Evolutionary conservation across 306 rosid species (phyloP).

Genomic region (Pterocarpus macrocarpus): DNA sequence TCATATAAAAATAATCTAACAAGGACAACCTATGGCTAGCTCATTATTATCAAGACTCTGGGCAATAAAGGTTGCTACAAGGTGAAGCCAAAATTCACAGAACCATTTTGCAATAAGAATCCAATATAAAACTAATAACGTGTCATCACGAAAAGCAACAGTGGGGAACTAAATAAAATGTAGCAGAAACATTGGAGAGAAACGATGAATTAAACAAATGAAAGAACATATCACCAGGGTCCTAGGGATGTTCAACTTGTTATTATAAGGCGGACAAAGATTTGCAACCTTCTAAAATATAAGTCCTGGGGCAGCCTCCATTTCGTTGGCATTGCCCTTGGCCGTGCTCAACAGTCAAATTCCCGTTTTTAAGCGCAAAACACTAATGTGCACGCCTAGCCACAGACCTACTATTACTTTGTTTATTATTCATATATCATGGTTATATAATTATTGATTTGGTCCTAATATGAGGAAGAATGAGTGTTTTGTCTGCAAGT

Average conservation of each 20-base stretch:
- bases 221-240: conserved; percentile 12
- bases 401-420: background rate
- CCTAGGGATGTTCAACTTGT: conserved; percentile 12
- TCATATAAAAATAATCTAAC: background rate
- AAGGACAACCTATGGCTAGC: background rate
- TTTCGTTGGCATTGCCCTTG: background rate
- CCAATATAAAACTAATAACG: background rate
- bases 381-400: background rate
- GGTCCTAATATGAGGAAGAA: background rate
- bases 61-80: background rate
- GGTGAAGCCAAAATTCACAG: background rate
- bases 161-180: background rate
- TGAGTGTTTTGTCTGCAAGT: background rate
- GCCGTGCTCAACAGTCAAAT: background rate
- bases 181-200: background rate
- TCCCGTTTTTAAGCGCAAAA: background rate
- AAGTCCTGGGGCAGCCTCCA: background rate
- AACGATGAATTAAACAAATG: background rate
- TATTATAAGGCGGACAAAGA: background rate
- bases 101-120: background rate
- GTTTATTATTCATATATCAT: background rate
- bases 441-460: background rate
- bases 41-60: background rate
- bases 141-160: background rate
- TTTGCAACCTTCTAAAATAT: background rate